These are phyloP conservation scores for Scheffersomyces lignosus DNA, from an alignment of 805 yeast species.

Conservation along the genomic window DNA sequence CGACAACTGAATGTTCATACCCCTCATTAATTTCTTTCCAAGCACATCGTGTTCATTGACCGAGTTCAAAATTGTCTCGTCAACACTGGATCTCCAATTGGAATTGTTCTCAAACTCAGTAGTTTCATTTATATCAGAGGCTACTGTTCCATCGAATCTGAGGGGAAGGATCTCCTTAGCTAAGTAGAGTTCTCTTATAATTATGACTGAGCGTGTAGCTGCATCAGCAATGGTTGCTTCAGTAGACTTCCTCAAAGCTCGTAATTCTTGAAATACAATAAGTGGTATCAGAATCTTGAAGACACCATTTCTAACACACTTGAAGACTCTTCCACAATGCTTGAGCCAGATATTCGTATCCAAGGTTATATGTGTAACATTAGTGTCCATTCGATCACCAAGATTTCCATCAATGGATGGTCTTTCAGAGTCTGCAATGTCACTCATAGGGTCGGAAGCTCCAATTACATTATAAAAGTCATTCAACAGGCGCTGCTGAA, in stretches of 20 bases:
- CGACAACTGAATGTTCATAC: constrained; percentile 28
- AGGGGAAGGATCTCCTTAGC: constrained; percentile 58
- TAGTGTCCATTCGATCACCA: constrained; percentile 57
- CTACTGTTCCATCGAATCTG: constrained; percentile 68
- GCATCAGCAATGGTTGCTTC: constrained; percentile 77
- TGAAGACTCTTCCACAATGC: constrained; percentile 75
- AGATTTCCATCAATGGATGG: constrained; percentile 45
- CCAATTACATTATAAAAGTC: constrained; percentile 24
- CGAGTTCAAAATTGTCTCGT: constrained; percentile 62
- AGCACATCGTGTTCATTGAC: constrained; percentile 44
- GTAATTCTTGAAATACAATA: constrained; percentile 74
- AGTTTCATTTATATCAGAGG: constrained; percentile 68
- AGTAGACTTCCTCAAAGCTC: constrained; percentile 67
- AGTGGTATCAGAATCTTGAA: constrained; percentile 66
- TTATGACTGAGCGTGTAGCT: constrained; percentile 77
- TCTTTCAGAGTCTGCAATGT: constrained; percentile 7
- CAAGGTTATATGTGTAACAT: constrained; percentile 57
- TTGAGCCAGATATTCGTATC: constrained; percentile 83
- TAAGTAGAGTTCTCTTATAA: constrained; percentile 62
- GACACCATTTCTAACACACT: constrained; percentile 60
- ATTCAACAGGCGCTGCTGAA: constrained; percentile 3
- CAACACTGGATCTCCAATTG: constrained; percentile 71
- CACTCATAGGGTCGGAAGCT: constrained; percentile 14
- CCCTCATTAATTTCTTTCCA: constrained; percentile 41
- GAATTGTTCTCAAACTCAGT: constrained; percentile 72